Conservation (phyloP, 495 filamentous ascomycete species). For the Aspergillus bridgeri region DNA sequence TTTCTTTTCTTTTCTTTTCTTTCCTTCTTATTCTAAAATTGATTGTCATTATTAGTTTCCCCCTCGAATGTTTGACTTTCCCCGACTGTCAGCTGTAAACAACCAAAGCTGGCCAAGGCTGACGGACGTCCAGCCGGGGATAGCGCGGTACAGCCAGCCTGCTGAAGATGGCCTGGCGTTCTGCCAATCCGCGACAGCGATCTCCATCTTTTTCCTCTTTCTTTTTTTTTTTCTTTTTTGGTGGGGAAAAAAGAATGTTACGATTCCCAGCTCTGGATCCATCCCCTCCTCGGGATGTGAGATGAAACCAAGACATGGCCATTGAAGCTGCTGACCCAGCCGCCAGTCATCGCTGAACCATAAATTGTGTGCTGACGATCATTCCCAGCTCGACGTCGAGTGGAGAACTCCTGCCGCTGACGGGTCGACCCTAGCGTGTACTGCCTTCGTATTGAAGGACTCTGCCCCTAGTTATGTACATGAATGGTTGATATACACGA, state of each 20-base stretch:
- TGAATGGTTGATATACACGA: not conserved
- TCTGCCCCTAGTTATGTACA: not conserved
- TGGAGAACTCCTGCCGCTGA: not conserved
- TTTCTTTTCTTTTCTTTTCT: not conserved
- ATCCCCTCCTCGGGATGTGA: not conserved
- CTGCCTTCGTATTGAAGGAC: too few relatives aligned
- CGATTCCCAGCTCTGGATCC: not conserved
- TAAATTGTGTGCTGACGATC: not conserved
- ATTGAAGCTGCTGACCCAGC: not conserved
- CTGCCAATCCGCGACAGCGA: not conserved
- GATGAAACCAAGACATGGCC: not conserved
- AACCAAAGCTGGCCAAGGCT: not conserved
- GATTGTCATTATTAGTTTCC: not conserved
- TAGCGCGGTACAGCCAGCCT: not conserved
- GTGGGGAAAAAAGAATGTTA: too few relatives aligned
- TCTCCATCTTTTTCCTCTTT: not conserved
- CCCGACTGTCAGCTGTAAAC: not conserved
- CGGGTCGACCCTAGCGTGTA: not conserved
- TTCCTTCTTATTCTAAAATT: too few relatives aligned
- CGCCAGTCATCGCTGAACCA: not conserved
- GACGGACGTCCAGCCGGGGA: not conserved
- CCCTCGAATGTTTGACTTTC: not conserved
- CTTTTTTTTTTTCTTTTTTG: not conserved
- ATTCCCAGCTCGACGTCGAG: not conserved
- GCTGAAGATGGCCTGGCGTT: not conserved